Base-by-base conservation (phyloP, 176 grass and related monocot genomes). In the Rhipidocladum racemiflorum region DNA sequence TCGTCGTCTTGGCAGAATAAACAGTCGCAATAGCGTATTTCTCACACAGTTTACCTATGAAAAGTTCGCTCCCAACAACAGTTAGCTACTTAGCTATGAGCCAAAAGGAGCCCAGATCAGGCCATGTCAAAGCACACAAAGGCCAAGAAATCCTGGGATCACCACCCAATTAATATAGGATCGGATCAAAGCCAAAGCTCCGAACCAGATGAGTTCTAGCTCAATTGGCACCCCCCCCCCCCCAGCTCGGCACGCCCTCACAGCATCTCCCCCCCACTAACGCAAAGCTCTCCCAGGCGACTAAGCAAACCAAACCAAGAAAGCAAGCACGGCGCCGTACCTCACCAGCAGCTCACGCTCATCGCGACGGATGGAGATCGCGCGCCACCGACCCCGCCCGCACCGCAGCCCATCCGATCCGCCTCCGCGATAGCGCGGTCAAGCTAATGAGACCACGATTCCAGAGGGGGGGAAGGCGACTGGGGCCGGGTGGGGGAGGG, bases 391-490 rank as follows among this genome's bases (percentile, higher is more conserved):
- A 15, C 9, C 5, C 54, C 21, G 61, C 61, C n/a, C 9, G 63
- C 34, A 4, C 35, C 34, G 35, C 64, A 34, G 2, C 83, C 10
- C 82, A 89, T 80, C 75, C 68, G 62, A 51, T 27, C 3, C 36
- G 48, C 49, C n/a, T 6, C 46, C 24, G 25, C 44, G 44, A 46
- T 15, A 46, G 4, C 44, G 44, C 15, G 44, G 44, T 46, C 13
- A 15, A 46, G 64, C 62, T 17, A 69, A 29, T 9, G 79, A 13
- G 69, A 70, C 76, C 87, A 70, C 82, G 45, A 64, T 55, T 76
- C 2, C 12, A 61, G 10, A 7, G 39, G 4, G 44, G 62, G 71
- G 8, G 81, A 20, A 24, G 50, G 68, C 49, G 61, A 43, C 74
- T 65, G 73, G 65, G 78, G 25, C 72, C 79, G 44, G 7, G 67